phyloP scores from a whole-genome alignment of 2,329 filamentous ascomycete genomes.

The Ophiostoma ips region DNA sequence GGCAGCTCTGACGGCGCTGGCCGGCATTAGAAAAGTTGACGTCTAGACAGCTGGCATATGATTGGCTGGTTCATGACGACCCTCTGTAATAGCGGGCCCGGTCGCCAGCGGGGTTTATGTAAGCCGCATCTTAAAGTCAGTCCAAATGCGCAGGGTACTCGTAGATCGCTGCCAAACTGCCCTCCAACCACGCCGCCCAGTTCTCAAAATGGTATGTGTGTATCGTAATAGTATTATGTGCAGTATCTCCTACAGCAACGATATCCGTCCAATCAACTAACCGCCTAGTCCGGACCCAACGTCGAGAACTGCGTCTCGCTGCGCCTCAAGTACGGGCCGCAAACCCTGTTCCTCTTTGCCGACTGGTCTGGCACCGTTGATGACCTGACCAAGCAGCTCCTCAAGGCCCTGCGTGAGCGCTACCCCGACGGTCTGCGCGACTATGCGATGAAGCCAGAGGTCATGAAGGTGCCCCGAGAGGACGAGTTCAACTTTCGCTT shows the following conservation, averaged over 20 bases:
- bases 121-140: too few species aligned
- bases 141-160: too few species aligned
- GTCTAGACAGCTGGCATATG: background rate
- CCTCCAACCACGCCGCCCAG: too few species aligned
- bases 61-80: background rate
- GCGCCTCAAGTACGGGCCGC: slow-evolving; percentile 57
- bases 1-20: too few species aligned
- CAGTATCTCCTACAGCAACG: too few species aligned
- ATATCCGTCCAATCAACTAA: background rate
- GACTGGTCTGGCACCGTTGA: slow-evolving; percentile 43
- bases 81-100: background rate
- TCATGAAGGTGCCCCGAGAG: background rate
- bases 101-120: background rate
- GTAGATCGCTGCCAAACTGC: too few species aligned
- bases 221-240: background rate
- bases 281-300: background rate
- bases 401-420: slow-evolving; percentile 41
- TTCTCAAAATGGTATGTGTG: background rate
- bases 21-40: background rate
- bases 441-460: slow-evolving; percentile 14
- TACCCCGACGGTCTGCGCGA: slow-evolving; percentile 39
- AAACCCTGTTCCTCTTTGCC: slow-evolving; percentile 56
- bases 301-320: slow-evolving; percentile 46
- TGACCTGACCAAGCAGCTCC: slow-evolving; percentile 42
- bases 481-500: background rate